These are phyloP conservation scores for Astragalus membranaceus DNA, from an alignment of 306 rosid genomes.

Conservation along the genomic window DNA sequence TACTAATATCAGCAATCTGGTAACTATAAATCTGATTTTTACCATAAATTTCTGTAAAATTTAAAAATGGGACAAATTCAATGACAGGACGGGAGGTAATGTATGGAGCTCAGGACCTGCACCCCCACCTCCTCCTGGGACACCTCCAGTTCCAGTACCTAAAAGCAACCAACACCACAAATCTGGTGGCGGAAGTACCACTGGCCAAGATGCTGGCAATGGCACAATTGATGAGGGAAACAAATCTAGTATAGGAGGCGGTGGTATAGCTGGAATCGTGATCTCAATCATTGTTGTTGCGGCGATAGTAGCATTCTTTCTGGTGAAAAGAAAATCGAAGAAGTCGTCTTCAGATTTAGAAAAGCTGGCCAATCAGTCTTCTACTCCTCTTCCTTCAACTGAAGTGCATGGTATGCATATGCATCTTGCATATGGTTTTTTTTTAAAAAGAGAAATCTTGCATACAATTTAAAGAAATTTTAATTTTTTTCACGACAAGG, in stretches of 20 bases:
- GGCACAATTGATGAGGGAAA: slow-evolving; percentile 32
- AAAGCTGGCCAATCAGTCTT: slow-evolving; percentile 55
- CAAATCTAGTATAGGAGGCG: slow-evolving; percentile 76
- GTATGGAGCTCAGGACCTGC: slow-evolving; percentile 83
- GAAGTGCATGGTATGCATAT: slow-evolving; percentile 59
- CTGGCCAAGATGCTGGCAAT: slow-evolving; percentile 32
- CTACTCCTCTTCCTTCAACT: slow-evolving; percentile 51
- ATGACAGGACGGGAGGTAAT: slow-evolving; percentile 64
- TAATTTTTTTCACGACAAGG: not conserved
- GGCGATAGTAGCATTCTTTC: slow-evolving; percentile 62
- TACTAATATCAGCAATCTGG: slow-evolving; percentile 19
- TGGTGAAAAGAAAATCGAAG: slow-evolving; percentile 69
- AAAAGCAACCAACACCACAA: slow-evolving; percentile 43
- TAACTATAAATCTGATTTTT: not conserved
- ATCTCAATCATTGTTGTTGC: slow-evolving; percentile 65
- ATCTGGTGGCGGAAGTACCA: slow-evolving; percentile 37
- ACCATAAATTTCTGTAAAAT: slow-evolving; percentile 15
- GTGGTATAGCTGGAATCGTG: slow-evolving; percentile 80
- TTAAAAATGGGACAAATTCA: slow-evolving; percentile 19
- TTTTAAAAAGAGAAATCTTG: not conserved
- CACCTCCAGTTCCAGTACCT: slow-evolving; percentile 33
- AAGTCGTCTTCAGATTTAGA: slow-evolving; percentile 63
- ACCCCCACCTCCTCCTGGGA: slow-evolving; percentile 95
- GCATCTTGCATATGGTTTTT: too few relatives aligned
- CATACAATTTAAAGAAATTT: slow-evolving; percentile 10